phyloP scores from a whole-genome alignment of 2,329 filamentous ascomycete species.

The Penicillium sp. region DNA sequence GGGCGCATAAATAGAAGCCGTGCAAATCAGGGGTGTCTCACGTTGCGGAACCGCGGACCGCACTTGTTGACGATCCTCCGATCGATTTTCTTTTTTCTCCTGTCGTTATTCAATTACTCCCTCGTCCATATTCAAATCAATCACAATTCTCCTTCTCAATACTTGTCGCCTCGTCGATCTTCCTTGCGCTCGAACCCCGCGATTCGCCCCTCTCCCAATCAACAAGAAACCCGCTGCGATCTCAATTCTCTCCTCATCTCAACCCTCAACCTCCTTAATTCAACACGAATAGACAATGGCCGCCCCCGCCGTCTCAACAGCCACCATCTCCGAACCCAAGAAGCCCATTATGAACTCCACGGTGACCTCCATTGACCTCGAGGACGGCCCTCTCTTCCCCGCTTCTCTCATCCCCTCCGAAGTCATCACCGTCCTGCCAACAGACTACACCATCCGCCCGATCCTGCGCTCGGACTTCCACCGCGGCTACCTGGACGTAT shows the following conservation, averaged over 20 bases:
- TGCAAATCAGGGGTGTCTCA: slow-evolving; percentile 18
- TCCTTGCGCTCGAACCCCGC: slow-evolving; percentile 18
- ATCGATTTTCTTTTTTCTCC: background rate
- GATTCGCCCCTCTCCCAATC: slow-evolving; percentile 15
- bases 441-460: slow-evolving; percentile 78
- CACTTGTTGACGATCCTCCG: slow-evolving; percentile 7
- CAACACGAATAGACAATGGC: slow-evolving; percentile 15
- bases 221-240: slow-evolving; percentile 6
- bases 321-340: slow-evolving; percentile 14
- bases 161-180: slow-evolving; percentile 8
- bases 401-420: slow-evolving; percentile 71
- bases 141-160: background rate
- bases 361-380: slow-evolving; percentile 26
- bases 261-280: slow-evolving; percentile 4
- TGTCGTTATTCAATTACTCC: background rate
- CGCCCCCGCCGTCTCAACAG: slow-evolving; percentile 14
- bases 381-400: slow-evolving; percentile 68
- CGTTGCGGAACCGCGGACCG: slow-evolving; percentile 11
- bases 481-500: slow-evolving; percentile 82
- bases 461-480: slow-evolving; percentile 75
- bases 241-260: slow-evolving; percentile 6
- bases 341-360: slow-evolving; percentile 22
- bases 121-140: background rate
- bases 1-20: slow-evolving; percentile 10
- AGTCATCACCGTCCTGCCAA: slow-evolving; percentile 70